phyloP scores from a whole-genome alignment of 2,329 filamentous ascomycete genomes.

The Metarhizium humberi region DNA sequence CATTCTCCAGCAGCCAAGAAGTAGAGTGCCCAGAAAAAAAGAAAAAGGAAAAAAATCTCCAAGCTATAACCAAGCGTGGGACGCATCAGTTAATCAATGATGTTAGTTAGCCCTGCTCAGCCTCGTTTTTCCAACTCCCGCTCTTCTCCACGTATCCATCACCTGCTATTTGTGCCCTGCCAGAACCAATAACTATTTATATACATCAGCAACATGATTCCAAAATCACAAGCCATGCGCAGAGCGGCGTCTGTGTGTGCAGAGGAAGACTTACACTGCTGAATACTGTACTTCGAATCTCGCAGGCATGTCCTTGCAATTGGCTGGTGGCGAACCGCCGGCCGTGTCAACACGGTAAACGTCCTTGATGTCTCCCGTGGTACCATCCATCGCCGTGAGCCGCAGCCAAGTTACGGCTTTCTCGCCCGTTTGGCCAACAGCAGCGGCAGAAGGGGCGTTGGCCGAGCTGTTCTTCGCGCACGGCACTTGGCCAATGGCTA shows the following conservation, averaged over 20 bases:
- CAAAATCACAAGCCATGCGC: background rate
- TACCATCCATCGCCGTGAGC: slow-evolving; percentile 42
- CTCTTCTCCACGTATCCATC: background rate
- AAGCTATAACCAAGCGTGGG: too few relatives aligned
- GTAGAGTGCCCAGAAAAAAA: too few relatives aligned
- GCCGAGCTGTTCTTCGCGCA: slow-evolving; percentile 53
- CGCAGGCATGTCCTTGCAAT: slow-evolving; percentile 55
- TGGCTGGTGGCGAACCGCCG: slow-evolving; percentile 66
- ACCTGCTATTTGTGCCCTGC: slow-evolving; percentile 7
- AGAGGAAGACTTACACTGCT: slow-evolving; percentile 59
- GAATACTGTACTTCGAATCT: slow-evolving; percentile 71
- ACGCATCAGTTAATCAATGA: too few relatives aligned
- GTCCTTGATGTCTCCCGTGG: slow-evolving; percentile 57
- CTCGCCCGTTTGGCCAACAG: slow-evolving; percentile 51
- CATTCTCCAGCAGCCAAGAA: too few relatives aligned
- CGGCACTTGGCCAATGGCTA: slow-evolving; percentile 48
- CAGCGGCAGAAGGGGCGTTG: slow-evolving; percentile 52
- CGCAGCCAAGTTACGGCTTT: slow-evolving; percentile 75
- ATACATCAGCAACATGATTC: background rate
- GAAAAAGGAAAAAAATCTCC: too few relatives aligned
- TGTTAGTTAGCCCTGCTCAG: background rate
- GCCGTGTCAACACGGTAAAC: slow-evolving; percentile 81
- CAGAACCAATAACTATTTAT: slow-evolving; percentile 29
- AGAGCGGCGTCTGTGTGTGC: background rate
- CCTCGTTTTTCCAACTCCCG: background rate